Evolutionary conservation across 2,329 filamentous ascomycete species (phyloP).

Genomic region (Pestalotiopsis sp.): DNA sequence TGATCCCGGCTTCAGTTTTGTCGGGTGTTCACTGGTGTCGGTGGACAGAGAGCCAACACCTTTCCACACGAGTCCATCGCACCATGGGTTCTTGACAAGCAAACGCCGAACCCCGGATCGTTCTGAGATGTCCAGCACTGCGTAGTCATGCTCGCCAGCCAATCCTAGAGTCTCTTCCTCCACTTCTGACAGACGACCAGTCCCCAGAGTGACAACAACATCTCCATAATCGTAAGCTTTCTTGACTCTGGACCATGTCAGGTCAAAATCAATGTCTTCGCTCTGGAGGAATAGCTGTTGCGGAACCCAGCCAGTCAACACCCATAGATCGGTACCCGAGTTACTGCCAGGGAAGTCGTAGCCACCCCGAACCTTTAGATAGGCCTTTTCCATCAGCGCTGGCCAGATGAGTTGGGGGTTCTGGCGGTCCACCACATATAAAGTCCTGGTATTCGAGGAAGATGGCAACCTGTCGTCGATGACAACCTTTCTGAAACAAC

Average conservation of each 20-base stretch:
- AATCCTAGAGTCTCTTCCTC: conserved; percentile 83
- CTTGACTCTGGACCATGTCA: conserved; percentile 78
- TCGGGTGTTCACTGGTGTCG: conserved; percentile 24
- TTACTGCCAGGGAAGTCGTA: conserved; percentile 99
- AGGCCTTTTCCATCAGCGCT: conserved; percentile 91
- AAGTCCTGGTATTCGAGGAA: conserved; percentile 72
- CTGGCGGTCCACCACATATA: conserved; percentile 86
- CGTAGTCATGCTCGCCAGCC: conserved; percentile 91
- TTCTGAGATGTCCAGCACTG: conserved; percentile 77
- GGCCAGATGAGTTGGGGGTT: conserved; percentile 88
- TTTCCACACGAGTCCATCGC: conserved; percentile 76
- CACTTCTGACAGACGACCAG: conserved; percentile 74
- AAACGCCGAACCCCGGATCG: conserved; percentile 65
- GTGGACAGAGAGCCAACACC: conserved; percentile 45
- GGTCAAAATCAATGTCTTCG: conserved; percentile 75
- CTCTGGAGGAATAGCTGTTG: conserved; percentile 92
- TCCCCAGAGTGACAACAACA: conserved; percentile 87
- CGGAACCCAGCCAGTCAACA: conserved; percentile 93
- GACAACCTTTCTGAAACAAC: conserved; percentile 84
- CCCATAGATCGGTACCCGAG: conserved; percentile 91
- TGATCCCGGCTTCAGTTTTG: conserved; percentile 63
- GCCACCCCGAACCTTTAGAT: conserved; percentile 90
- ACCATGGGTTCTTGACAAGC: conserved; percentile 96
- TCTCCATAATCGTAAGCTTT: conserved; percentile 76
- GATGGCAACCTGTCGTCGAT: conserved; percentile 88